Evolutionary conservation across 129 eudicot genomes (phyloP), one percentile per base, ranked within the genome.

Genomic region (Erigeron canadensis): DNA sequence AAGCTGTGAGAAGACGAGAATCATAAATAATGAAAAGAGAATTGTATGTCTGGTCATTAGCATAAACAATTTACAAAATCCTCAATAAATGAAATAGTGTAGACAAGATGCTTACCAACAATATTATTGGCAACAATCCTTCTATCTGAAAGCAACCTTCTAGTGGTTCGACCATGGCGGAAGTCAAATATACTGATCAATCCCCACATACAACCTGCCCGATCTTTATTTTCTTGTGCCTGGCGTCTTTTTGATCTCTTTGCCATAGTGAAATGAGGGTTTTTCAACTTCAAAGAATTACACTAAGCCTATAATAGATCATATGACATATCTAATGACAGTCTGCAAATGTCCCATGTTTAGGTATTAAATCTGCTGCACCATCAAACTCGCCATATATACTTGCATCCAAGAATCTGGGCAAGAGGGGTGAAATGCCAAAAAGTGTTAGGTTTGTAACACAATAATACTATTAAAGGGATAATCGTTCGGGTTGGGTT

Each of bases 151-250:
- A 89, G 92, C 77, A 87, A 66, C 69, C 80, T 84, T 83, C 78
- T 83, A 17, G 95, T 76, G 58, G 87, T 63, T 66, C 89, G 83
- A 74, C 84, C 91, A 74, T 83, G 86, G 46, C 98, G 92, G 65
- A 87, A 89, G 79, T 93, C 92, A 72, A 94, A 87, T 2, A 94
- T 75, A 57, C 83, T 82, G 63, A 94, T 87, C 75, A 94, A 77
- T 55, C 98, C 89, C 82, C 79, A 82, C 74, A 94, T 89, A 73
- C 98, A 94, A 23, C 98, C 96, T 34, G 92, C 86, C 8, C 84
- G 90, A 76, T 84, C 86, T 68, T 78, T 89, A 40, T 86, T 87
- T 18, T 74, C 77, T 62, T 82, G 79, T 4, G 68, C 63, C 45
- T 57, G 80, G 16, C 74, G 92, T 70, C 84, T 83, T 72, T 82